Evolutionary conservation across 768 basidiomycete species (phyloP).

Genomic region (Suillus fuscotomentosus): DNA sequence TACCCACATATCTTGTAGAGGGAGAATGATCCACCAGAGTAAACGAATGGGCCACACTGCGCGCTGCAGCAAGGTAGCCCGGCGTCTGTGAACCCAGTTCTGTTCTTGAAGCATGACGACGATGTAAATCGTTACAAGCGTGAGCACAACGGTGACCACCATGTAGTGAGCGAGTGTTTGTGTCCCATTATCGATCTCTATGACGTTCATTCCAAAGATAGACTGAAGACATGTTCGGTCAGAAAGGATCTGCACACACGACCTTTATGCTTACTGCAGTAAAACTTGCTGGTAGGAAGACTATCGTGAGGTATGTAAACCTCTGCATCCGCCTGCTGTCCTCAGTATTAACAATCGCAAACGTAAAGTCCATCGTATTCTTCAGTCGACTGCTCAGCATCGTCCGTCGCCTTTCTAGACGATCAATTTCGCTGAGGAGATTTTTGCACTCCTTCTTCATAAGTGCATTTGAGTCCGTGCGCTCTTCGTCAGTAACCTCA

Average conservation of each 20-base stretch:
- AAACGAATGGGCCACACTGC: too few species aligned
- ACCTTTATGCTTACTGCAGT: background rate
- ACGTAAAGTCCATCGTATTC: conserved; percentile 25
- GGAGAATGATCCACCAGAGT: too few species aligned
- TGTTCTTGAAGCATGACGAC: background rate
- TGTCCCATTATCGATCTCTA: too few species aligned
- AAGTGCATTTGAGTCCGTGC: conserved; percentile 19
- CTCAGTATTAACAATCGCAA: conserved; percentile 48
- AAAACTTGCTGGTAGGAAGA: conserved; percentile 51
- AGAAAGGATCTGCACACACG: too few species aligned
- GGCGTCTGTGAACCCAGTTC: background rate
- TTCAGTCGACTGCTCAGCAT: conserved; percentile 15
- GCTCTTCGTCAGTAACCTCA: background rate
- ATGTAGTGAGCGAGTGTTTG: background rate
- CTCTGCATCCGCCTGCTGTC: conserved; percentile 45
- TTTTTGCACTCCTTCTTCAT: conserved; percentile 9
- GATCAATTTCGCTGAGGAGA: conserved; percentile 40
- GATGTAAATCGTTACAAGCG: background rate
- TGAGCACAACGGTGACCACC: background rate
- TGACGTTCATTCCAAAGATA: too few species aligned
- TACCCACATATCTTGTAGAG: too few species aligned
- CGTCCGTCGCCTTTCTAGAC: conserved; percentile 15
- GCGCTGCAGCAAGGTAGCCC: too few species aligned
- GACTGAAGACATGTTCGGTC: too few species aligned
- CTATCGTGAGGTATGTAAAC: conserved; percentile 49